These are phyloP conservation scores for Edaphochlamys debaryana DNA, from an alignment of 139 green algal genomes.

Conservation along the genomic window DNA sequence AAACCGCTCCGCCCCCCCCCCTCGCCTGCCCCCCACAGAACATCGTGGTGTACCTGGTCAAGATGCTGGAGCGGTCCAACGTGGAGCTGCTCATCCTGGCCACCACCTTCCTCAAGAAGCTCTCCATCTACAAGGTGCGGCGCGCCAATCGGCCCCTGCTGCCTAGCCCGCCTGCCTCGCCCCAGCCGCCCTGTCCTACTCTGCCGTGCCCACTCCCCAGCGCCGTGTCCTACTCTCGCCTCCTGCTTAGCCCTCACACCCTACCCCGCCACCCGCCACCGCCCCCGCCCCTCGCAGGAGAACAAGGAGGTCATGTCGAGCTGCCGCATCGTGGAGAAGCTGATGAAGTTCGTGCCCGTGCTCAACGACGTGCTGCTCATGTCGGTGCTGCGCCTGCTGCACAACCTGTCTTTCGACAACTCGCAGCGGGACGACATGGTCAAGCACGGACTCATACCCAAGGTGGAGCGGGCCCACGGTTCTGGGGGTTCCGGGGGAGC, in stretches of 20 bases:
- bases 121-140: constrained; percentile 69
- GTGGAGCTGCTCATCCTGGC: constrained; percentile 87
- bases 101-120: constrained; percentile 86
- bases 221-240: no score
- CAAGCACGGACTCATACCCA: constrained; percentile 73
- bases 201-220: no score
- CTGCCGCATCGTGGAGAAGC: constrained; percentile 68
- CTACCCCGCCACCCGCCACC: not conserved
- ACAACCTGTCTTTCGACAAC: constrained; percentile 91
- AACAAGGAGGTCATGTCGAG: constrained; percentile 76
- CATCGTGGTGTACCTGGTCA: constrained; percentile 80
- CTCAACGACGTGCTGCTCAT: constrained; percentile 75
- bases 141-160: not conserved
- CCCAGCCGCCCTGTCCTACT: no score
- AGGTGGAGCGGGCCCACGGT: no score
- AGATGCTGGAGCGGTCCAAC: constrained; percentile 80
- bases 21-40: constrained; percentile 54
- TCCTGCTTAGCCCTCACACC: no score
- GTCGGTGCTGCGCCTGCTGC: constrained; percentile 80
- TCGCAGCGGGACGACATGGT: constrained; percentile 82
- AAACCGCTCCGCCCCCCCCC: no score
- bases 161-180: not conserved
- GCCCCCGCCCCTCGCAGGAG: constrained; percentile 50
- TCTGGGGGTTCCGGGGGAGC: not conserved
- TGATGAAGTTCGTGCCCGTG: constrained; percentile 75